phyloP scores from a whole-genome alignment of 768 basidiomycete species.

The Holtermannia corniformis region DNA sequence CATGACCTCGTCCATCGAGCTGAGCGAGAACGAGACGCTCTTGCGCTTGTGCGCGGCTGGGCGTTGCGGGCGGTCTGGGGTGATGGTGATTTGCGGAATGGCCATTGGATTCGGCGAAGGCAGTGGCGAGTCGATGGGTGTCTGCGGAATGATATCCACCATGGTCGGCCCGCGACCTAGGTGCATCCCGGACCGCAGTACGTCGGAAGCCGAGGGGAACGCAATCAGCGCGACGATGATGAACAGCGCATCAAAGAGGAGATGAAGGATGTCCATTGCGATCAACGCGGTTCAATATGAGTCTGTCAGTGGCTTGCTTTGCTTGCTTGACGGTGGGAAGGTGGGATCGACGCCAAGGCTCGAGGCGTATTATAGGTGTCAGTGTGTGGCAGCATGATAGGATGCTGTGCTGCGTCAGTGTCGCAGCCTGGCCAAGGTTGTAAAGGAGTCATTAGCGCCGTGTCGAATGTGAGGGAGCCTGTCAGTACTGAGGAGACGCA shows the following conservation, averaged over 20 bases:
- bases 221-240: background rate
- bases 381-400: too few species aligned
- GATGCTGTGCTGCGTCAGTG: too few species aligned
- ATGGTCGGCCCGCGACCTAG: background rate
- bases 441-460: too few species aligned
- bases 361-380: too few species aligned
- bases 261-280: background rate
- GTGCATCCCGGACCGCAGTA: background rate
- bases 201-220: background rate
- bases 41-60: constrained; percentile 12
- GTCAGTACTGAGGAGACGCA: too few species aligned
- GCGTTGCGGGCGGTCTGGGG: too few species aligned
- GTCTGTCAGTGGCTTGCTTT: too few species aligned
- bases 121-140: background rate
- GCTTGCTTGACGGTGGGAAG: too few species aligned
- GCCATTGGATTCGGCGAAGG: background rate
- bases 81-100: background rate
- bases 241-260: background rate
- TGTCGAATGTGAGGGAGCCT: too few species aligned
- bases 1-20: constrained; percentile 11
- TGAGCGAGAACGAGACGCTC: constrained; percentile 13
- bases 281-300: too few species aligned
- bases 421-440: too few species aligned
- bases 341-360: too few species aligned
- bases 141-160: background rate